These are phyloP conservation scores for Butyriboletus loyo DNA, from an alignment of 768 basidiomycete species.

Conservation along the genomic window DNA sequence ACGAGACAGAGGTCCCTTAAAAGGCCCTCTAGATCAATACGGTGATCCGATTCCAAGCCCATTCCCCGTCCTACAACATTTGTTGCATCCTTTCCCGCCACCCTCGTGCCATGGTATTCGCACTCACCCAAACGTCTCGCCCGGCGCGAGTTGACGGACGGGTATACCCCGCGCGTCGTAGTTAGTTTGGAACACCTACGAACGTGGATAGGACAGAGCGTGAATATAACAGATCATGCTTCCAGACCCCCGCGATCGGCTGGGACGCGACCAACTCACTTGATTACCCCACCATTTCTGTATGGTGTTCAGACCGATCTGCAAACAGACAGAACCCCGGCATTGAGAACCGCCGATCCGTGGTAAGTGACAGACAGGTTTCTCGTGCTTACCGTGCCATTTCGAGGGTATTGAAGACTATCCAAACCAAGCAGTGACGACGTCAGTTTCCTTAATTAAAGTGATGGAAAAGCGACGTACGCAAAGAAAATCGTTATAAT, in stretches of 20 bases:
- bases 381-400: conserved; percentile 19
- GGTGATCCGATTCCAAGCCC: neutral
- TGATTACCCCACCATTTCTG: conserved; percentile 31
- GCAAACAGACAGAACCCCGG: neutral
- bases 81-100: neutral
- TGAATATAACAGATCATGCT: neutral
- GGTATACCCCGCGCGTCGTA: conserved; percentile 25
- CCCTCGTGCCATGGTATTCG: neutral
- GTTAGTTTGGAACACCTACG: conserved; percentile 22
- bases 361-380: neutral
- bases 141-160: conserved; percentile 22
- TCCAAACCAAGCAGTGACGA: no score
- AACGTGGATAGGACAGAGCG: neutral
- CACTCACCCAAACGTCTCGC: conserved; percentile 22
- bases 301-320: conserved; percentile 22
- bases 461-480: conserved; percentile 35
- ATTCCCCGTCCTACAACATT: neutral
- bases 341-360: neutral
- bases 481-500: conserved; percentile 67
- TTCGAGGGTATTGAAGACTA: conserved; percentile 28
- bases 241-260: neutral
- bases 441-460: neutral
- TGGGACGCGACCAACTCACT: conserved; percentile 3
- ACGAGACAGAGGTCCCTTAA: neutral
- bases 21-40: neutral